A percentile compares a stretch with the other conserved stretches of the same genome.
phyloP scores from a whole-genome alignment of 2,329 filamentous ascomycete species.

The Diaporthe amygdali region DNA sequence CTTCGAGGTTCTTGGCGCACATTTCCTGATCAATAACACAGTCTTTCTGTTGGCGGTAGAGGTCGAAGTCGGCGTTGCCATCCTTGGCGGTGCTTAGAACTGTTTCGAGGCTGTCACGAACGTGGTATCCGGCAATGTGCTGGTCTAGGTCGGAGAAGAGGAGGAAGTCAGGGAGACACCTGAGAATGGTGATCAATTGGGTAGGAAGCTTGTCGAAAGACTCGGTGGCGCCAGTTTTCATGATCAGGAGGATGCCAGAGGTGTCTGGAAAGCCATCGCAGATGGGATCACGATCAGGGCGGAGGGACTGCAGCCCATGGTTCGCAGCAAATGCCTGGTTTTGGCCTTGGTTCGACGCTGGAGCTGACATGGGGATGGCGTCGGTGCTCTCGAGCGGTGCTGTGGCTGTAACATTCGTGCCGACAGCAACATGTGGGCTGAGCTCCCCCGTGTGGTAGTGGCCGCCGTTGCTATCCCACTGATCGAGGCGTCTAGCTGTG shows the following conservation, averaged over 20 bases:
- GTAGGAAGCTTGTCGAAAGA: slow-evolving; percentile 58
- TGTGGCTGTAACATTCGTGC: not conserved
- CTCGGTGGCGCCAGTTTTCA: slow-evolving; percentile 66
- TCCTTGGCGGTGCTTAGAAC: slow-evolving; percentile 49
- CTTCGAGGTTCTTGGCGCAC: slow-evolving; percentile 42
- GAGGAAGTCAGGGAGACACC: slow-evolving; percentile 59
- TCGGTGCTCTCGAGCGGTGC: not conserved
- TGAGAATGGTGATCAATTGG: slow-evolving; percentile 59
- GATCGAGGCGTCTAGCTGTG: slow-evolving; percentile 37
- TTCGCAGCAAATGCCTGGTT: too few species aligned
- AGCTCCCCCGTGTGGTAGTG: slow-evolving; percentile 31
- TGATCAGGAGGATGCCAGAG: slow-evolving; percentile 54
- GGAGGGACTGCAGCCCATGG: not conserved
- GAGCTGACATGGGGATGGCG: not conserved
- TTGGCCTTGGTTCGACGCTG: not conserved
- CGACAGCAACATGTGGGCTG: slow-evolving; percentile 22
- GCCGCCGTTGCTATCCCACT: slow-evolving; percentile 35
- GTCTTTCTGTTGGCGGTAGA: slow-evolving; percentile 50
- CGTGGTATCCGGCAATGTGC: slow-evolving; percentile 47
- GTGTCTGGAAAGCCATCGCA: slow-evolving; percentile 47
- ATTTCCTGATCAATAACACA: slow-evolving; percentile 51
- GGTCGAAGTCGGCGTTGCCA: slow-evolving; percentile 55
- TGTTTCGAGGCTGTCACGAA: slow-evolving; percentile 52
- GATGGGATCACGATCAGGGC: slow-evolving; percentile 10
- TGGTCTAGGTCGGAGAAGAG: slow-evolving; percentile 64